A percentile compares a stretch with the other conserved stretches of the same genome.
Conservation (phyloP, 306 rosid genomes). For the Vigna angularis region DNA sequence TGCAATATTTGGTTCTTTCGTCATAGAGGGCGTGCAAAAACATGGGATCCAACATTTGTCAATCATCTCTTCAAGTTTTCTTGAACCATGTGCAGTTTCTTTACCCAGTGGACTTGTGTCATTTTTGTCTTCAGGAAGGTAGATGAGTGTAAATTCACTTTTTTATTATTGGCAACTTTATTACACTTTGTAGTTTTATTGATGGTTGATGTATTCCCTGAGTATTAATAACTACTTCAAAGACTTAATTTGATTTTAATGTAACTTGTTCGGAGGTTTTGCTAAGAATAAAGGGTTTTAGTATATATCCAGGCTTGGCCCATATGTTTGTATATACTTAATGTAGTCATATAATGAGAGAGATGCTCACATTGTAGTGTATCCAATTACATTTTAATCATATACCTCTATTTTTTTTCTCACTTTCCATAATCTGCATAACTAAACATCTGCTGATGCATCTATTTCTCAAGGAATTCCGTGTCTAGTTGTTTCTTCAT, state of each 20-base stretch:
- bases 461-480: slow-evolving; percentile 30
- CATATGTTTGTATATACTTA: neutral
- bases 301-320: neutral
- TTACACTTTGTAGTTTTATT: slow-evolving; percentile 20
- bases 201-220: slow-evolving; percentile 29
- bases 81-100: slow-evolving; percentile 51
- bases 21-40: slow-evolving; percentile 50
- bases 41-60: slow-evolving; percentile 79
- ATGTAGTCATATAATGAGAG: neutral
- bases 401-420: neutral
- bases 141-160: slow-evolving; percentile 17
- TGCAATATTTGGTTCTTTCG: slow-evolving; percentile 66
- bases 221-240: slow-evolving; percentile 28
- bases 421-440: neutral
- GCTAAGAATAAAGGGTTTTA: neutral
- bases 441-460: neutral
- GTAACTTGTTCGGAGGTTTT: neutral
- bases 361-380: neutral
- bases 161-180: slow-evolving; percentile 24
- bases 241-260: slow-evolving; percentile 29
- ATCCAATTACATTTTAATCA: neutral
- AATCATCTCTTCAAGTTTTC: slow-evolving; percentile 60
- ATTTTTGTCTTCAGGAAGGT: slow-evolving; percentile 89
- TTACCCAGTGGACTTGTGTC: slow-evolving; percentile 72
- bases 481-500: slow-evolving; percentile 26